Evolutionary conservation across 2,329 filamentous ascomycete species (phyloP).

Genomic region (Colletotrichum salicis): DNA sequence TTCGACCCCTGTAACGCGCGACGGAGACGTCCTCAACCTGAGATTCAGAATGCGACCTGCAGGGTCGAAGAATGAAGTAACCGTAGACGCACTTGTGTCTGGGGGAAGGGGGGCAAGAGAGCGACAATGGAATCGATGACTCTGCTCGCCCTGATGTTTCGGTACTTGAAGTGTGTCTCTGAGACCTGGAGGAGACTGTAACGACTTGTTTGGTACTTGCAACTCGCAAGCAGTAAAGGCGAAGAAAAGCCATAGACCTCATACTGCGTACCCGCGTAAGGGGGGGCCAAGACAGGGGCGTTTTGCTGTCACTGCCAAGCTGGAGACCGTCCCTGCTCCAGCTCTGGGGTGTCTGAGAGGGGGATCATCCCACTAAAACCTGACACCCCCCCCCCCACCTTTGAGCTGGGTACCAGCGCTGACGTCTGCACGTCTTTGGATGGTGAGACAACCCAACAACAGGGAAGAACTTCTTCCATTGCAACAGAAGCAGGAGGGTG

Average conservation of each 20-base stretch:
- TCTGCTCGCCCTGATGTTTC: neutral
- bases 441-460: constrained; percentile 11
- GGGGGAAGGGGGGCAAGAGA: neutral
- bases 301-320: constrained; percentile 30
- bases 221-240: neutral
- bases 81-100: neutral
- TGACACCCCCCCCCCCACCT: neutral
- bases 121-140: neutral
- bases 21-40: neutral
- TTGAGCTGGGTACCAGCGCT: neutral
- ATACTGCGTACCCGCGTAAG: too few relatives aligned
- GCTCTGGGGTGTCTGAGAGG: constrained; percentile 1
- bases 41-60: neutral
- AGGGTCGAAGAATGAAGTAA: neutral
- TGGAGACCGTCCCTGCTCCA: constrained; percentile 17
- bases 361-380: constrained; percentile 11
- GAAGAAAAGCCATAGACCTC: neutral
- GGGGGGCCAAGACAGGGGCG: constrained; percentile 24
- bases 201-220: too few relatives aligned
- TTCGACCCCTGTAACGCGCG: constrained; percentile 1
- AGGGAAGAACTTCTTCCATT: constrained; percentile 17
- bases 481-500: neutral
- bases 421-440: constrained; percentile 15
- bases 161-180: neutral
- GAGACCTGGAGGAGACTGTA: neutral